phyloP scores from a whole-genome alignment of 2,329 filamentous ascomycete species.

The Pleoardoris graminearum region DNA sequence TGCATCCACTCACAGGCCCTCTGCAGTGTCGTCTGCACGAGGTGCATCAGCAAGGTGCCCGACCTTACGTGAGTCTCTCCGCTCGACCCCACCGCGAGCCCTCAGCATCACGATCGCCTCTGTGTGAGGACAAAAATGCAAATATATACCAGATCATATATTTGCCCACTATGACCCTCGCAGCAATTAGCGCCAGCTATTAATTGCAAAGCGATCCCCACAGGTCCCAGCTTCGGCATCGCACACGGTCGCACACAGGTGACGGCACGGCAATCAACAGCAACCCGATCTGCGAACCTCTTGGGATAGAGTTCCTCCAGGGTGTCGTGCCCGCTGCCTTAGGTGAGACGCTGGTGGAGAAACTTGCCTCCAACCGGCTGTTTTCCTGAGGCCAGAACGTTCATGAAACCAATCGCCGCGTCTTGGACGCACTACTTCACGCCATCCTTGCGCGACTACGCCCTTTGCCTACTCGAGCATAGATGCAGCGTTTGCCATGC shows the following conservation, averaged over 20 bases:
- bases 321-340: constrained; percentile 10
- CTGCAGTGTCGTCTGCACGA: neutral
- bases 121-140: neutral
- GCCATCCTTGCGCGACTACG: constrained; percentile 1
- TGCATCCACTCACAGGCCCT: neutral
- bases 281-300: neutral
- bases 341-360: constrained; percentile 21
- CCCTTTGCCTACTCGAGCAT: constrained; percentile 6
- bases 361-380: constrained; percentile 15
- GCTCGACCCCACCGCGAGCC: neutral
- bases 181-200: neutral
- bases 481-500: constrained; percentile 2
- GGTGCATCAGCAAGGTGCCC: neutral
- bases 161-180: neutral
- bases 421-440: constrained; percentile 7
- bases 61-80: constrained; percentile 3
- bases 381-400: constrained; percentile 8
- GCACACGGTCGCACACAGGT: neutral
- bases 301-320: constrained; percentile 11
- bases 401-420: constrained; percentile 19
- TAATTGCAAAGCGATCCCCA: neutral
- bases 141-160: neutral
- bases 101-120: neutral
- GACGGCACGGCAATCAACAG: constrained; percentile 5
- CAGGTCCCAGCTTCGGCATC: neutral